These are phyloP conservation scores for Cokeromyces recurvatus DNA, from an alignment of 371 early-diverging fungal genomes.

Conservation along the genomic window DNA sequence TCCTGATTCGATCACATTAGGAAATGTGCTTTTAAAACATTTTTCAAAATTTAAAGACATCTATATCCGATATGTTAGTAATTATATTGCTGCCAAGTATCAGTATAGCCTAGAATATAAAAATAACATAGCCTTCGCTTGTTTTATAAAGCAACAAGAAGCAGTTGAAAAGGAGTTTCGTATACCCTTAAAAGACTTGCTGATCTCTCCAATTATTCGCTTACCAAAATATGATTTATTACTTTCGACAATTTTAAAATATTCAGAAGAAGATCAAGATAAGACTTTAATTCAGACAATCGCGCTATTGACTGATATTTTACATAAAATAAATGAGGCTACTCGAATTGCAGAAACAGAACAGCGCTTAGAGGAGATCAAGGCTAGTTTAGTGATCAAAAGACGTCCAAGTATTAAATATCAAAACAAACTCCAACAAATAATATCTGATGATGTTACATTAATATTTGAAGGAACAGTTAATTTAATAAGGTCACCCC, in stretches of 20 bases:
- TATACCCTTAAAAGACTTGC: slow-evolving; percentile 3
- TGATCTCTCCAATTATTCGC: slow-evolving; percentile 5
- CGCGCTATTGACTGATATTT: neutral
- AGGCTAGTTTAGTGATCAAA: too few species aligned
- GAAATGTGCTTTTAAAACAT: slow-evolving; percentile 1
- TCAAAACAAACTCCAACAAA: too few species aligned
- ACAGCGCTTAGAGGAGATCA: slow-evolving; percentile 10
- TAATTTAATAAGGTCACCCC: neutral
- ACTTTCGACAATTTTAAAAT: slow-evolving; percentile 3
- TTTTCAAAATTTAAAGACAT: slow-evolving; percentile 2
- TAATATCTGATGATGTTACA: slow-evolving; percentile 10
- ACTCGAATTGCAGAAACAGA: slow-evolving; percentile 9
- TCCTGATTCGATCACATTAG: slow-evolving; percentile 5
- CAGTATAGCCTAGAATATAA: slow-evolving; percentile 8
- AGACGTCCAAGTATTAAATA: too few species aligned
- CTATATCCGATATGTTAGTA: slow-evolving; percentile 12
- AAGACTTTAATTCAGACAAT: neutral
- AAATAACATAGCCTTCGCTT: slow-evolving; percentile 5
- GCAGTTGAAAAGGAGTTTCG: slow-evolving; percentile 2
- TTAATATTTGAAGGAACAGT: slow-evolving; percentile 7
- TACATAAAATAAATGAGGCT: slow-evolving; percentile 15
- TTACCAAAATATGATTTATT: slow-evolving; percentile 5
- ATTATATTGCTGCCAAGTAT: slow-evolving; percentile 9
- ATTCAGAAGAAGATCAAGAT: too few species aligned
- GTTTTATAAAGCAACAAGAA: slow-evolving; percentile 11